Evolutionary conservation across 305 asterid genomes (phyloP).

Genomic region (Plantago lanceolata): DNA sequence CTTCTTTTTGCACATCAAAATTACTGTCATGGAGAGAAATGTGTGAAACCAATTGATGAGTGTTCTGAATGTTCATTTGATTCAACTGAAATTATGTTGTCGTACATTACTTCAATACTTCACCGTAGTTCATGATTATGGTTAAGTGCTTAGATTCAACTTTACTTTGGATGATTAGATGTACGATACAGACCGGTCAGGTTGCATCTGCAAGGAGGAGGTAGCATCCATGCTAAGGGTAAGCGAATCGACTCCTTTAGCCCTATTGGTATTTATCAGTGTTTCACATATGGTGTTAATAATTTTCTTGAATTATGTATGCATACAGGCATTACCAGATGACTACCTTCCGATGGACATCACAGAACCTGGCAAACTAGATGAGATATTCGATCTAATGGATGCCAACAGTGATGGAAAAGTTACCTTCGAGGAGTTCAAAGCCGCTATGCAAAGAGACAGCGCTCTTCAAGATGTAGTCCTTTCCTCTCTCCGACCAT

Average conservation of each 20-base stretch:
- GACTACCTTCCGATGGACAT: conserved; percentile 68
- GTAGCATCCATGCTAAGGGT: conserved; percentile 81
- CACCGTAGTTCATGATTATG: background rate
- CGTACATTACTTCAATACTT: background rate
- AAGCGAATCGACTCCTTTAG: conserved; percentile 3
- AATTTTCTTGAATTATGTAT: background rate
- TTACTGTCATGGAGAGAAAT: background rate
- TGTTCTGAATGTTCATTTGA: background rate
- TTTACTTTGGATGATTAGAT: conserved; percentile 37
- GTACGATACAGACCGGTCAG: conserved; percentile 81
- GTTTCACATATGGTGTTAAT: background rate
- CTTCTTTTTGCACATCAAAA: background rate
- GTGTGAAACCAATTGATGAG: background rate
- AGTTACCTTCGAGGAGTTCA: conserved; percentile 77
- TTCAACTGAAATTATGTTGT: background rate
- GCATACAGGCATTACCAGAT: conserved; percentile 67
- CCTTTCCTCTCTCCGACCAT: conserved; percentile 74
- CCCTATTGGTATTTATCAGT: background rate
- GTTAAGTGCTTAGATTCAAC: no score
- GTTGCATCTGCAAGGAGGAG: conserved; percentile 86
- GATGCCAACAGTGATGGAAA: conserved; percentile 78
- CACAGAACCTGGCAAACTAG: conserved; percentile 76
- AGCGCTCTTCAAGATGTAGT: conserved; percentile 80
- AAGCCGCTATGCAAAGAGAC: conserved; percentile 77
- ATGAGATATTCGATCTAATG: conserved; percentile 76